Evolutionary conservation across 805 yeast genomes (phyloP).

Genomic region (Saccharomyces kudriavzevii): DNA sequence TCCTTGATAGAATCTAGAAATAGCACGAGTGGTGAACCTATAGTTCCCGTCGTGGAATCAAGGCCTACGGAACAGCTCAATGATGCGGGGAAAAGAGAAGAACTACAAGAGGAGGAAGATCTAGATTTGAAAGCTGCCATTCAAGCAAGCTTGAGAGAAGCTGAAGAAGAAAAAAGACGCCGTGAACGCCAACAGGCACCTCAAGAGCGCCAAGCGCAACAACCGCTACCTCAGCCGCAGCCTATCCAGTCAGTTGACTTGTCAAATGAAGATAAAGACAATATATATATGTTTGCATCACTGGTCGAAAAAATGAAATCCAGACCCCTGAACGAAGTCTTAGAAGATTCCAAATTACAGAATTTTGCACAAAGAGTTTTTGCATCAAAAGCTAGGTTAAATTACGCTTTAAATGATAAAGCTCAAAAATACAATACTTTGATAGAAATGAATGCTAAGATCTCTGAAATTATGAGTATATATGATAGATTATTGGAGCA

Average conservation of each 20-base stretch:
- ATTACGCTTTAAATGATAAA: slow-evolving; percentile 48
- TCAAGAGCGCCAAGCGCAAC: slow-evolving; percentile 6
- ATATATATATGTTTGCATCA: slow-evolving; percentile 61
- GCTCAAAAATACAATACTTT: slow-evolving; percentile 55
- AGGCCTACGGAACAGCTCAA: slow-evolving; percentile 2
- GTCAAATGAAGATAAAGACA: slow-evolving; percentile 49
- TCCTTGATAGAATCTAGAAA: slow-evolving; percentile 51
- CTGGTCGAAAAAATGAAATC: slow-evolving; percentile 46
- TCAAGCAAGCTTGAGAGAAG: slow-evolving; percentile 78
- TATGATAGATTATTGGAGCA: slow-evolving; percentile 68
- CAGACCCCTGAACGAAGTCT: slow-evolving; percentile 37
- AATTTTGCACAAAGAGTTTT: slow-evolving; percentile 49
- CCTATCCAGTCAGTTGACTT: slow-evolving; percentile 19
- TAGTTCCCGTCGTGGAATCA: slow-evolving; percentile 23
- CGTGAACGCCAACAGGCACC: slow-evolving; percentile 18
- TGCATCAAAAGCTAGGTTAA: slow-evolving; percentile 60
- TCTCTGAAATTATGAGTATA: slow-evolving; percentile 64
- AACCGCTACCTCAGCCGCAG: slow-evolving; percentile 4
- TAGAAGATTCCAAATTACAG: slow-evolving; percentile 28
- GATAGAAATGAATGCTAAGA: slow-evolving; percentile 67
- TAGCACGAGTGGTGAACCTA: slow-evolving; percentile 17
- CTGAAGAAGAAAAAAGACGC: slow-evolving; percentile 36
- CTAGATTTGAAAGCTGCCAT: slow-evolving; percentile 91
- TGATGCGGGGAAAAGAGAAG: slow-evolving; percentile 2
- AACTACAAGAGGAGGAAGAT: slow-evolving; percentile 53